Base-by-base conservation (phyloP, 257 asterid genomes). In the Solanum rostratum region DNA sequence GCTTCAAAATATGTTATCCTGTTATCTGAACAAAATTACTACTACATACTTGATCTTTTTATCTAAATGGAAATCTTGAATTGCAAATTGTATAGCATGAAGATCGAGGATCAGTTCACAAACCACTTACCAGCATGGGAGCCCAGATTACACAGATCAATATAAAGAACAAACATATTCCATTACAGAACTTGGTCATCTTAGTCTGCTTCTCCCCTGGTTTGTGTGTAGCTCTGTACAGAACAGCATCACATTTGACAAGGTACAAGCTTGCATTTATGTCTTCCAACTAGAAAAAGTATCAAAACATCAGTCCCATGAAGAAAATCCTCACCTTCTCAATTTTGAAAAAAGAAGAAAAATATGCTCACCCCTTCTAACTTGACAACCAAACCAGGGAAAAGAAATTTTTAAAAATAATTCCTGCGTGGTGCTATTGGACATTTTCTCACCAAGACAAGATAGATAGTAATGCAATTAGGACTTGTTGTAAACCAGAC, bases 191-290 rank as follows among this genome's bases (percentile, higher is more conserved):
- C 87, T 97, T 97, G 12, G 98, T 97, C 97, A 92, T 93, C 91
- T 89, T 95, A 16, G 97, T 86, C 90, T 95, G 99, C 93, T 90
- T 95, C 82, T 95, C 96, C 87, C 99, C 99, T 84, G 82, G 99
- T 89, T 90, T 95, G 85, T 95, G 99, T 7, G 90, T 85, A 65
- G 99, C 93, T 90, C 99, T 91, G 89, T 97, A 95, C 88, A 97
- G 92, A 83, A 90, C 97, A 87, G 90, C 92, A 88, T 97, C 99
- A 43, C 98, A 97, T 83, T 97, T 97, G 90, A 97, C 99, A 80
- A 97, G 99, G 88, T 93, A 97, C 90, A 97, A 90, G 88, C 99
- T 97, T 76, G 99, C 99, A 89, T 95, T 93, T 84, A 97, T 97
- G 92, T 97, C 99, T 91, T 97, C 99, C 97, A 97, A 89, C 99